phyloP scores from a whole-genome alignment of 345 rosid genomes.

The Chamaenerion angustifolium region DNA sequence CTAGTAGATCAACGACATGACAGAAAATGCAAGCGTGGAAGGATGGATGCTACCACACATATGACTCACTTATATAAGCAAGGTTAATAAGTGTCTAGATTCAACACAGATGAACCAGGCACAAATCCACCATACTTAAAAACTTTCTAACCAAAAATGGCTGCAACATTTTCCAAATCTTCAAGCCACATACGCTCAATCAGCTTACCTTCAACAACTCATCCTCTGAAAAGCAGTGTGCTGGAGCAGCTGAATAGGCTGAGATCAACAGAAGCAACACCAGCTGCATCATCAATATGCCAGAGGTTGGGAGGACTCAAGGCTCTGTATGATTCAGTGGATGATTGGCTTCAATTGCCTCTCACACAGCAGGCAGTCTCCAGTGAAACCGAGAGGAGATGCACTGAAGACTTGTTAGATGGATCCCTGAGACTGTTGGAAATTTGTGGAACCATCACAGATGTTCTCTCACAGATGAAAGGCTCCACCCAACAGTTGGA shows the following conservation, averaged over 20 bases:
- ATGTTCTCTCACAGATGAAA: constrained; percentile 7
- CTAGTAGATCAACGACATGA: constrained; percentile 3
- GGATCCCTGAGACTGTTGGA: constrained; percentile 14
- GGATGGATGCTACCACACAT: neutral
- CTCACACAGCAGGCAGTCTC: constrained; percentile 6
- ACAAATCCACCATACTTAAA: neutral
- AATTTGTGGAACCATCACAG: constrained; percentile 12
- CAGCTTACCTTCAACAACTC: constrained; percentile 23
- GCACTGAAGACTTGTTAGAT: constrained; percentile 10
- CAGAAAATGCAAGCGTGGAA: constrained; percentile 3
- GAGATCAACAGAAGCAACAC: constrained; percentile 3
- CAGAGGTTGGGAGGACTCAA: constrained; percentile 8
- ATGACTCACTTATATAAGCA: neutral
- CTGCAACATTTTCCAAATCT: constrained; percentile 6
- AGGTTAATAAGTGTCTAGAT: neutral
- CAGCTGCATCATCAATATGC: constrained; percentile 1
- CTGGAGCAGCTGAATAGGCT: constrained; percentile 10
- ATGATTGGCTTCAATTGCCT: constrained; percentile 14
- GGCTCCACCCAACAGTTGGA: constrained; percentile 8
- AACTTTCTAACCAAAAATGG: neutral
- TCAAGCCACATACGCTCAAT: constrained; percentile 14
- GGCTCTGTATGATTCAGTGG: constrained; percentile 8
- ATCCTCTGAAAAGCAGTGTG: constrained; percentile 7
- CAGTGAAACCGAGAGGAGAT: neutral
- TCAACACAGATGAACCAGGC: neutral